Evolutionary conservation across 805 yeast genomes (phyloP).

Genomic region (Saturnispora ahearnii): DNA sequence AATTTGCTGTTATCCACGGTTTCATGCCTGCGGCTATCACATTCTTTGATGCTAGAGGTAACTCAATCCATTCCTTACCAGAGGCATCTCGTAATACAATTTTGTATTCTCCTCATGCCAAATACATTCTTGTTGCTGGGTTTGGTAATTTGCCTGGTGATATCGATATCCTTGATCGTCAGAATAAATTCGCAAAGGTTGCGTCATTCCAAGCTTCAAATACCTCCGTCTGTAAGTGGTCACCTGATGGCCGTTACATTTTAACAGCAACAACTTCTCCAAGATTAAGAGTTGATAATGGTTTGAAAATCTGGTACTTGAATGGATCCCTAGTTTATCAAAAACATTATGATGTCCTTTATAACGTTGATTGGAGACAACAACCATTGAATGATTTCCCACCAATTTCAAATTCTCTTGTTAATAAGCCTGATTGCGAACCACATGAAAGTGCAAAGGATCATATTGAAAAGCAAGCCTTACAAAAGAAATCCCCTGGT

Average conservation of each 20-base stretch:
- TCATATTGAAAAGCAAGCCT: constrained; percentile 35
- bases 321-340: constrained; percentile 72
- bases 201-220: constrained; percentile 84
- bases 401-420: constrained; percentile 36
- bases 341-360: constrained; percentile 74
- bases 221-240: constrained; percentile 96
- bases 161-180: constrained; percentile 90
- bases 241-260: constrained; percentile 90
- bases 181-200: constrained; percentile 70
- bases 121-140: constrained; percentile 87
- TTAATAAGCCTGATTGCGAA: constrained; percentile 39
- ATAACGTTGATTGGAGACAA: constrained; percentile 79
- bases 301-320: constrained; percentile 89
- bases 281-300: constrained; percentile 92
- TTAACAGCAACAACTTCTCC: constrained; percentile 97
- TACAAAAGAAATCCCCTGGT: constrained; percentile 13
- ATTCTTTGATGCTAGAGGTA: constrained; percentile 91
- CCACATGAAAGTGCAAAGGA: constrained; percentile 68
- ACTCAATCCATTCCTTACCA: constrained; percentile 72
- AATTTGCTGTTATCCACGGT: constrained; percentile 95
- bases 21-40: constrained; percentile 96
- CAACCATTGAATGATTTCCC: constrained; percentile 48
- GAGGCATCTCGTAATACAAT: constrained; percentile 85
- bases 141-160: constrained; percentile 97
- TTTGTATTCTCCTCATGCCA: constrained; percentile 88